These are phyloP conservation scores for Annulohypoxylon truncatum DNA, from an alignment of 2,329 filamentous ascomycete genomes.

Conservation along the genomic window DNA sequence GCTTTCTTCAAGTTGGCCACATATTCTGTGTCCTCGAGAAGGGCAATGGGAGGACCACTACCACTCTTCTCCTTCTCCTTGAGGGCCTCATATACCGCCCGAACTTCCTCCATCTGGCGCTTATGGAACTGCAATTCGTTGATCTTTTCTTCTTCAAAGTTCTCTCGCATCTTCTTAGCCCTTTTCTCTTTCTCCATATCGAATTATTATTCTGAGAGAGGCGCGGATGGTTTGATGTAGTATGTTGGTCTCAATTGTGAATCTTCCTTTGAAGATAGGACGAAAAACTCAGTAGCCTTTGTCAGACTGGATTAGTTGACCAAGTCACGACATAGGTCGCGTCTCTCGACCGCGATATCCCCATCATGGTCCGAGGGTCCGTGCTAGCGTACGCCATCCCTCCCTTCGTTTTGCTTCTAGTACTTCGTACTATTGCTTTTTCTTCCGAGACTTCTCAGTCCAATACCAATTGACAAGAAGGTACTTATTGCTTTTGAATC, in stretches of 20 bases:
- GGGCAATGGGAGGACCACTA: neutral
- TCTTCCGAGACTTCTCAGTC: neutral
- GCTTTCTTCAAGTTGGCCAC: no score
- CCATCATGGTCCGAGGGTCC: neutral
- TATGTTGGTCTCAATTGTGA: neutral
- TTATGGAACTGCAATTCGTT: neutral
- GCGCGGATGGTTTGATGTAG: neutral
- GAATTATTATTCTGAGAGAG: neutral
- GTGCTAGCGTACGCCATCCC: neutral
- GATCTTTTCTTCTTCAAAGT: neutral
- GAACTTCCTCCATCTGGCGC: neutral
- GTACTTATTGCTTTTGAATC: neutral
- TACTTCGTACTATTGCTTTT: neutral
- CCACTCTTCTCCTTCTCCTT: neutral
- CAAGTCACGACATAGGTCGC: neutral
- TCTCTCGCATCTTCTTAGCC: neutral
- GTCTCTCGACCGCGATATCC: neutral
- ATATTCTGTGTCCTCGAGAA: neutral
- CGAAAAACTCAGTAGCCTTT: neutral
- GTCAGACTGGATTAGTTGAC: neutral
- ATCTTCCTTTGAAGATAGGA: neutral
- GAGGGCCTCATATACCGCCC: neutral
- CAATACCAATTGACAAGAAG: neutral
- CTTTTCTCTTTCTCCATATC: neutral
- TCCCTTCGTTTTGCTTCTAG: neutral